These are phyloP conservation scores for Penicillium longicatenatum DNA, from an alignment of 495 filamentous ascomycete species.

Conservation along the genomic window DNA sequence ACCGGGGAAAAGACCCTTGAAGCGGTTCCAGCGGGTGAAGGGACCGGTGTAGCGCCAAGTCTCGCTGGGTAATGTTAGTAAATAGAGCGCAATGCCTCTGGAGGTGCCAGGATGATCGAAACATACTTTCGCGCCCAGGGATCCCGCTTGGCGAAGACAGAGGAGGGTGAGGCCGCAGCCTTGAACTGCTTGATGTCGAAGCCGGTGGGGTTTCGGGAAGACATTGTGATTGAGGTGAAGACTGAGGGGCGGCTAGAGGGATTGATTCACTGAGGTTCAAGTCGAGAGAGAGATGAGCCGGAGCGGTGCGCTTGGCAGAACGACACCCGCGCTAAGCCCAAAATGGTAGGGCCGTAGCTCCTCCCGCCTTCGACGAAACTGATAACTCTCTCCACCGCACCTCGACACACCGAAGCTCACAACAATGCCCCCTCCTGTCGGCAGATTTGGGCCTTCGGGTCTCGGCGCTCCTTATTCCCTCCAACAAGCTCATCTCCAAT, in stretches of 20 bases:
- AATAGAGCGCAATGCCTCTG: conserved; percentile 6
- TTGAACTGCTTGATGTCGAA: conserved; percentile 78
- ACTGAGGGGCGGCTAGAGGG: conserved; percentile 17
- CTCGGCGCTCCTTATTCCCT: conserved; percentile 54
- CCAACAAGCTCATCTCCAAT: conserved; percentile 52
- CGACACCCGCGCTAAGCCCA: conserved; percentile 33
- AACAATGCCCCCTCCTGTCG: conserved; percentile 44
- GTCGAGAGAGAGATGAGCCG: conserved; percentile 21
- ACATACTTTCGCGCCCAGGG: conserved; percentile 82
- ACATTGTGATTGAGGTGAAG: conserved; percentile 39
- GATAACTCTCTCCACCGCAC: conserved; percentile 2
- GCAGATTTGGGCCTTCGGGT: conserved; percentile 55
- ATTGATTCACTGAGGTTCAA: conserved; percentile 12
- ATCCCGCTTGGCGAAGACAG: conserved; percentile 63
- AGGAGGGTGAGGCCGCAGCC: conserved; percentile 62
- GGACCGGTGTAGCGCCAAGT: conserved; percentile 91
- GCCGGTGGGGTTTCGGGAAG: conserved; percentile 73
- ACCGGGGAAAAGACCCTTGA: conserved; percentile 82
- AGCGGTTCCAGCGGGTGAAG: conserved; percentile 86
- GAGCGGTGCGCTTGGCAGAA: conserved; percentile 34
- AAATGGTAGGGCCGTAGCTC: conserved; percentile 28
- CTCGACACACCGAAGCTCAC: background rate
- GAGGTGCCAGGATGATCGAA: background rate
- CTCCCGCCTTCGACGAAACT: conserved; percentile 27
- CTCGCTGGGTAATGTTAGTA: conserved; percentile 61